Conservation (phyloP, 2,329 filamentous ascomycete genomes). For the Chaetothyriales sp. region DNA sequence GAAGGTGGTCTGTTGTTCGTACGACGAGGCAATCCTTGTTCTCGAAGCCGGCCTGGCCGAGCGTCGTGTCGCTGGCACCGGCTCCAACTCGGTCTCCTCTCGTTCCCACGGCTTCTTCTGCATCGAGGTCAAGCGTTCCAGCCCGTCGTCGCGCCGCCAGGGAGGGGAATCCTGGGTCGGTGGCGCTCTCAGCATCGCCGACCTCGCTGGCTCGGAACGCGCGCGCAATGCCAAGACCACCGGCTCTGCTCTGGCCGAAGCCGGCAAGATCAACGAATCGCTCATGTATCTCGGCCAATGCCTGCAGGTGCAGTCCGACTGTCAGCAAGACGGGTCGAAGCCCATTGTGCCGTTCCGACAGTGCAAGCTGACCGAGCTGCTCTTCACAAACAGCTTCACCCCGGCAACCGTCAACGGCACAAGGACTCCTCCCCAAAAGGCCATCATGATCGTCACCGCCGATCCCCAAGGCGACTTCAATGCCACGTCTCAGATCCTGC, state of each 20-base stretch:
- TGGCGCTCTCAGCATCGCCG: slow-evolving; percentile 16
- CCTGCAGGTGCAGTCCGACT: slow-evolving; percentile 83
- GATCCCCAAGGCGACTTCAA: slow-evolving; percentile 92
- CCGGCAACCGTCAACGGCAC: slow-evolving; percentile 42
- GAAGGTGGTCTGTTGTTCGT: slow-evolving; percentile 72
- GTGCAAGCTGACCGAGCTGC: slow-evolving; percentile 70
- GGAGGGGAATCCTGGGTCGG: slow-evolving; percentile 41
- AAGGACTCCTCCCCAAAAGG: slow-evolving; percentile 65
- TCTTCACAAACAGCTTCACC: slow-evolving; percentile 72
- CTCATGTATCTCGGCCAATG: slow-evolving; percentile 97
- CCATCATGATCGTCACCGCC: slow-evolving; percentile 90
- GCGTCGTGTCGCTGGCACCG: slow-evolving; percentile 75
- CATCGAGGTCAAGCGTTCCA: slow-evolving; percentile 80
- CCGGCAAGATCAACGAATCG: slow-evolving; percentile 96
- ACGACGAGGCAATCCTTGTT: slow-evolving; percentile 76
- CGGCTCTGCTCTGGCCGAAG: slow-evolving; percentile 81
- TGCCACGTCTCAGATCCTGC: slow-evolving; percentile 86
- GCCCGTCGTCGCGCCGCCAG: slow-evolving; percentile 36
- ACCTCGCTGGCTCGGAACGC: slow-evolving; percentile 58
- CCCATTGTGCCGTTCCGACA: slow-evolving; percentile 66
- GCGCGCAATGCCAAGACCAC: slow-evolving; percentile 88
- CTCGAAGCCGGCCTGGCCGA: slow-evolving; percentile 82
- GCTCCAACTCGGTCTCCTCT: slow-evolving; percentile 83
- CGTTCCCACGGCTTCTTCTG: slow-evolving; percentile 94
- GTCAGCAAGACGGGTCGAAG: slow-evolving; percentile 54